Conservation (phyloP, 306 rosid species). For the Corylus heterophylla region DNA sequence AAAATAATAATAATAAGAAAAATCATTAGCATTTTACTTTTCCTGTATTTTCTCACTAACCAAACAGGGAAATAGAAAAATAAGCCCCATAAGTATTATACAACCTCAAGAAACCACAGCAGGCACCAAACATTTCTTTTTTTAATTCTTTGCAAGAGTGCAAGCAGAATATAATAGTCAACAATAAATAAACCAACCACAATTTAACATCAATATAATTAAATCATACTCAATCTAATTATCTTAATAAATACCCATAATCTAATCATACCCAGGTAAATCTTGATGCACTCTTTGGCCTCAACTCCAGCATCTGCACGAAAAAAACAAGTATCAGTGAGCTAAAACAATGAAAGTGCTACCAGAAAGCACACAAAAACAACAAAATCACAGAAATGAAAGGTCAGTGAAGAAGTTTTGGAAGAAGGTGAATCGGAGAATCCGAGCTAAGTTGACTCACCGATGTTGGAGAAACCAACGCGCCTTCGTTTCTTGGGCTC, state of each 20-base stretch:
- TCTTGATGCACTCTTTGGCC: conserved; percentile 77
- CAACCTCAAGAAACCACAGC: background rate
- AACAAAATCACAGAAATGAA: background rate
- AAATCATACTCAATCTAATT: background rate
- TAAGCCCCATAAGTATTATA: background rate
- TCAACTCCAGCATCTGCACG: conserved; percentile 69
- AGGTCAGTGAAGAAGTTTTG: background rate
- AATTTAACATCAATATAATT: background rate
- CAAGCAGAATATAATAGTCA: background rate
- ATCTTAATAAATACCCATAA: background rate
- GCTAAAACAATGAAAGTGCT: background rate
- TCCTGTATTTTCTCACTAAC: background rate
- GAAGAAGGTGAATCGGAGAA: background rate
- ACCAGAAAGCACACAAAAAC: background rate
- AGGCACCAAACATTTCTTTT: background rate
- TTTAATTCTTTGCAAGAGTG: background rate
- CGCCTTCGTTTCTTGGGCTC: conserved; percentile 75
- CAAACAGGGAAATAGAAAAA: conserved; percentile 12
- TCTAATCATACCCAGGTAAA: conserved; percentile 63
- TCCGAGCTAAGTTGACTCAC: conserved; percentile 25
- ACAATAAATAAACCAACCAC: background rate
- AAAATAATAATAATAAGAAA: background rate
- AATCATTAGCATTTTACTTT: background rate
- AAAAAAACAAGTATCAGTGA: background rate
- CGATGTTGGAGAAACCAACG: conserved; percentile 56